Evolutionary conservation across 139 green algal genomes (phyloP).

Genomic region (Tetradesmus lagerheimii): DNA sequence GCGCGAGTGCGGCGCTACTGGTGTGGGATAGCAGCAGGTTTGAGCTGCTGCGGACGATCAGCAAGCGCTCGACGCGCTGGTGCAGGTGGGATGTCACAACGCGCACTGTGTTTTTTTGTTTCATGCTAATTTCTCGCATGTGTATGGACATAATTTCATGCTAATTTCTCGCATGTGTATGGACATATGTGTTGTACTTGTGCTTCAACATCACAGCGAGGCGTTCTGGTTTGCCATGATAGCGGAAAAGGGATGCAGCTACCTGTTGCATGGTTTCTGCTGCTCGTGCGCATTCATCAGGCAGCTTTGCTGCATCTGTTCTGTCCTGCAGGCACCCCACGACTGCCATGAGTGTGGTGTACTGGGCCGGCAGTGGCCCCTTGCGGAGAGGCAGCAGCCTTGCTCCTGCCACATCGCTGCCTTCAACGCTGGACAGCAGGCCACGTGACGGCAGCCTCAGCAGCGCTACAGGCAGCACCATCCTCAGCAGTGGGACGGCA

Average conservation of each 20-base stretch:
- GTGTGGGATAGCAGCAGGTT: conserved; percentile 42
- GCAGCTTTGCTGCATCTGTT: too few species aligned
- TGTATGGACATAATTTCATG: too few species aligned
- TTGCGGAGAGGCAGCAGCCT: neutral
- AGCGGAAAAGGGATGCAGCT: too few species aligned
- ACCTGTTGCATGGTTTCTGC: too few species aligned
- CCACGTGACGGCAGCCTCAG: neutral
- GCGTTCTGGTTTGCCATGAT: too few species aligned
- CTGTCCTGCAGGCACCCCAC: conserved; percentile 8
- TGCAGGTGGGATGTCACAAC: conserved; percentile 31
- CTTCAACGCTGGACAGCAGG: neutral
- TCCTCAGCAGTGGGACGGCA: neutral
- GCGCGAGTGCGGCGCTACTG: neutral
- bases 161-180: too few species aligned
- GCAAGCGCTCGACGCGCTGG: conserved; percentile 39
- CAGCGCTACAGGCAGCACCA: neutral
- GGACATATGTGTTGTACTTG: too few species aligned
- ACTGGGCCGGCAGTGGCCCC: conserved; percentile 8
- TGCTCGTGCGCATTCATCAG: too few species aligned
- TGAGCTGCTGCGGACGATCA: conserved; percentile 45
- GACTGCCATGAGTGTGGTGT: conserved; percentile 13
- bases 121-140: too few species aligned
- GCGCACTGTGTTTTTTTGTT: too few species aligned
- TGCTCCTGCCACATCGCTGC: neutral
- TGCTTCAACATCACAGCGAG: too few species aligned